These are phyloP conservation scores for Phyllosticta citriasiana DNA, from an alignment of 2,329 filamentous ascomycete species.

Conservation along the genomic window DNA sequence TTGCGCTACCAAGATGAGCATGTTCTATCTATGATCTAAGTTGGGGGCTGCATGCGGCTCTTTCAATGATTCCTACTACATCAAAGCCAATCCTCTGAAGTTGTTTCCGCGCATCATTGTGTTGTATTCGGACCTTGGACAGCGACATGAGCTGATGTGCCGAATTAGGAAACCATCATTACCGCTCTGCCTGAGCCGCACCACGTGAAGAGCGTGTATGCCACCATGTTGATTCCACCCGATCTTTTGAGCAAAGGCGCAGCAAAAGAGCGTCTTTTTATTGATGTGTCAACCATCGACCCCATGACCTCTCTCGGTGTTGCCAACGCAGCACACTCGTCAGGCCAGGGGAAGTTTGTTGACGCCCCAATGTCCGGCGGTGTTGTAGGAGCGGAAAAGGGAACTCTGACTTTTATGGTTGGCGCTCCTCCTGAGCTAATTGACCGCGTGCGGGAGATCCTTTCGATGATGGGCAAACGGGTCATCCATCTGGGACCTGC, in stretches of 20 bases:
- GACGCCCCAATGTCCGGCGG: constrained; percentile 97
- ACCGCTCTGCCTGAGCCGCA: constrained; percentile 46
- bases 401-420: constrained; percentile 92
- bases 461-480: constrained; percentile 75
- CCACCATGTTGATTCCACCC: constrained; percentile 57
- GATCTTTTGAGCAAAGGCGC: constrained; percentile 40
- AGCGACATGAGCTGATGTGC: background rate
- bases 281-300: constrained; percentile 96
- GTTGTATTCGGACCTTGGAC: constrained; percentile 12
- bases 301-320: constrained; percentile 73
- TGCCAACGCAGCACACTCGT: constrained; percentile 57
- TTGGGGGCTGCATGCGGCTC: constrained; percentile 48
- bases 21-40: constrained; percentile 62
- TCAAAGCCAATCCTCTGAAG: constrained; percentile 11
- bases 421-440: constrained; percentile 56
- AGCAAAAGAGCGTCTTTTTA: constrained; percentile 63
- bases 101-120: constrained; percentile 1
- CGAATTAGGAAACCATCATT: constrained; percentile 38
- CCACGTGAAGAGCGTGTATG: constrained; percentile 43
- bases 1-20: constrained; percentile 38
- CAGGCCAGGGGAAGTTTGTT: constrained; percentile 66
- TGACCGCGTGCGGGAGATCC: constrained; percentile 54
- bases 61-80: constrained; percentile 13
- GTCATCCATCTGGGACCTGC: constrained; percentile 79
- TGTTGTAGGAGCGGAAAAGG: constrained; percentile 80